These are phyloP conservation scores for Emergomyces pasteurianus DNA, from an alignment of 2,329 filamentous ascomycete species.

Conservation along the genomic window DNA sequence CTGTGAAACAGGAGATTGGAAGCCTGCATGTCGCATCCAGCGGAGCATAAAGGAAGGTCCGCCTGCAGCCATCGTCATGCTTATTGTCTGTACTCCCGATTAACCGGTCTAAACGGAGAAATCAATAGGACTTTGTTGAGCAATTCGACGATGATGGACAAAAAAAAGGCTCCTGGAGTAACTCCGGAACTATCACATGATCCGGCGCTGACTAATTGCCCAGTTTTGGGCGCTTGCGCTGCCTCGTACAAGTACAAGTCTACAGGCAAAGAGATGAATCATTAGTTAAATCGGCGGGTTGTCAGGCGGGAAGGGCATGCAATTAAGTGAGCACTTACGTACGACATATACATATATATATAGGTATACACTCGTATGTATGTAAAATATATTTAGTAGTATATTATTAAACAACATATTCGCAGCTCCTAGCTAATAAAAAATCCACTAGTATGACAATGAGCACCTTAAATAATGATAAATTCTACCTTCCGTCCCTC, in stretches of 20 bases:
- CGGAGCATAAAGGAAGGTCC: neutral
- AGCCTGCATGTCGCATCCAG: neutral
- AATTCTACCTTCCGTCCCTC: neutral
- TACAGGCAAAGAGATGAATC: too few species aligned
- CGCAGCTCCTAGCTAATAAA: neutral
- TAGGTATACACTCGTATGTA: too few species aligned
- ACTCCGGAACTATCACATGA: too few species aligned
- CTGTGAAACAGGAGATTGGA: neutral
- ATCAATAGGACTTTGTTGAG: neutral
- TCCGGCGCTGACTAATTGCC: neutral
- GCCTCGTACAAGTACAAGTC: too few species aligned
- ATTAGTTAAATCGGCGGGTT: too few species aligned
- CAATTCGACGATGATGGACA: neutral
- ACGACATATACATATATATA: too few species aligned
- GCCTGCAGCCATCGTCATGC: neutral
- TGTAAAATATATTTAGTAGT: neutral
- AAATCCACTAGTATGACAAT: neutral
- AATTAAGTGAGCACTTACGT: neutral
- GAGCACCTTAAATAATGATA: neutral
- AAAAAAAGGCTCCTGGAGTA: too few species aligned
- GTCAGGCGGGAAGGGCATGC: too few species aligned
- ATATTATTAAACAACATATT: neutral
- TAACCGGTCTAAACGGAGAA: neutral
- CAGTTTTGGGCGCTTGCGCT: too few species aligned
- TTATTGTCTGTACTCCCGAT: neutral